Conservation (phyloP, 1,284 basidiomycete species). For the Hypsizygus ulmarius region DNA sequence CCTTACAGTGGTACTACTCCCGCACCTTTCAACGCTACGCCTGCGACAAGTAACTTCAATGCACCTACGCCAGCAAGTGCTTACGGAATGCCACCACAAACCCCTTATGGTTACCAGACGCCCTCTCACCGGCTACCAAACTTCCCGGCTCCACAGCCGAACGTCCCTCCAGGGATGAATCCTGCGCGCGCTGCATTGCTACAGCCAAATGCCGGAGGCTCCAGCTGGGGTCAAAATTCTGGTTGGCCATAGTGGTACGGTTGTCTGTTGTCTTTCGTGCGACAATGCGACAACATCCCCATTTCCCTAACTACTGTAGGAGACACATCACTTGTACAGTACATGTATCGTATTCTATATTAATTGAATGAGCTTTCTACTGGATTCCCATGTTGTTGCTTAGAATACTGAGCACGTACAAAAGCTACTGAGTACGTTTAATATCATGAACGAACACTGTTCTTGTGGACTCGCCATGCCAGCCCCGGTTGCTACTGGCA, state of each 20-base stretch:
- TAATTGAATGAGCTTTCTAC: neutral
- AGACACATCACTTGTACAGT: conserved; percentile 11
- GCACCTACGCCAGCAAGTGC: conserved; percentile 2
- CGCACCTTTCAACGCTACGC: conserved; percentile 32
- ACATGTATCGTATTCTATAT: conserved; percentile 12
- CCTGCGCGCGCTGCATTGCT: conserved; percentile 62
- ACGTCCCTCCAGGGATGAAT: conserved; percentile 56
- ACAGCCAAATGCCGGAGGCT: conserved; percentile 40
- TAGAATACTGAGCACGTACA: neutral
- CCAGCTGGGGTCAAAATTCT: conserved; percentile 25
- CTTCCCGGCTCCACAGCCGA: conserved; percentile 40
- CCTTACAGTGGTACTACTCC: conserved; percentile 61
- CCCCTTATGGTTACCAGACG: conserved; percentile 61
- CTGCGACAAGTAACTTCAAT: conserved; percentile 17
- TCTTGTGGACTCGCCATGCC: conserved; percentile 87
- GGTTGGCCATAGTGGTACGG: conserved; percentile 21
- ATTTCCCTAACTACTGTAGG: neutral
- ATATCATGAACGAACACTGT: conserved; percentile 91
- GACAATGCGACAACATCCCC: too few species aligned
- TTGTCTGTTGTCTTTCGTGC: conserved; percentile 2
- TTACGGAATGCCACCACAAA: conserved; percentile 34
- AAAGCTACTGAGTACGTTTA: conserved; percentile 40
- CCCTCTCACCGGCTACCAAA: conserved; percentile 49
- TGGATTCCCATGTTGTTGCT: neutral
- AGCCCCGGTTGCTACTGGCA: conserved; percentile 92